phyloP scores from a whole-genome alignment of 352 stramenopile genomes.

The Albugo laibachii region DNA sequence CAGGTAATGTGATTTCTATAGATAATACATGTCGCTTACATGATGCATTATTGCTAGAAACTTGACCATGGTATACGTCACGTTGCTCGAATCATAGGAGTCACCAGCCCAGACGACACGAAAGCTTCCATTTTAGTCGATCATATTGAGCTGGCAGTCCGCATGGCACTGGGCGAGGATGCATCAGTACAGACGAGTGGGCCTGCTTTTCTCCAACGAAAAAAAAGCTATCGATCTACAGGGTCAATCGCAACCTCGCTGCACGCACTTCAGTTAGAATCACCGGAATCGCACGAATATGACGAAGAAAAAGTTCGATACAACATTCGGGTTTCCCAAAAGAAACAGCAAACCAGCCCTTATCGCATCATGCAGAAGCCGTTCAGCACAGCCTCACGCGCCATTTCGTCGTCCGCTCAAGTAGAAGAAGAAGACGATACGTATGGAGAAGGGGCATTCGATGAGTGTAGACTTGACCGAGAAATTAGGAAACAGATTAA shows the following conservation, averaged over 20 bases:
- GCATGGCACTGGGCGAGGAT: conserved; percentile 53
- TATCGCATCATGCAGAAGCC: too few relatives aligned
- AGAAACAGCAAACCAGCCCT: conserved; percentile 9
- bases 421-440: too few relatives aligned
- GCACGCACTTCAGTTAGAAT: conserved; percentile 13
- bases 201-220: conserved; percentile 33
- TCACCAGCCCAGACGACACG: conserved; percentile 18
- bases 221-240: conserved; percentile 47
- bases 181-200: conserved; percentile 25
- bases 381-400: too few relatives aligned
- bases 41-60: conserved; percentile 11
- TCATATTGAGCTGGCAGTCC: conserved; percentile 57
- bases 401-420: too few relatives aligned
- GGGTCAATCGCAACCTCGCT: conserved; percentile 9
- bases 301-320: conserved; percentile 42
- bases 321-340: conserved; percentile 47
- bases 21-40: neutral
- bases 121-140: conserved; percentile 44
- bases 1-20: conserved; percentile 14
- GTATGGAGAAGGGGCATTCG: too few relatives aligned
- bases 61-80: conserved; percentile 56
- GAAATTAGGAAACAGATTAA: too few relatives aligned
- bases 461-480: too few relatives aligned
- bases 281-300: conserved; percentile 17
- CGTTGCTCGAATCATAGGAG: conserved; percentile 53